Conservation (phyloP, 352 stramenopile species). For the Phytophthora tentaculata region DNA sequence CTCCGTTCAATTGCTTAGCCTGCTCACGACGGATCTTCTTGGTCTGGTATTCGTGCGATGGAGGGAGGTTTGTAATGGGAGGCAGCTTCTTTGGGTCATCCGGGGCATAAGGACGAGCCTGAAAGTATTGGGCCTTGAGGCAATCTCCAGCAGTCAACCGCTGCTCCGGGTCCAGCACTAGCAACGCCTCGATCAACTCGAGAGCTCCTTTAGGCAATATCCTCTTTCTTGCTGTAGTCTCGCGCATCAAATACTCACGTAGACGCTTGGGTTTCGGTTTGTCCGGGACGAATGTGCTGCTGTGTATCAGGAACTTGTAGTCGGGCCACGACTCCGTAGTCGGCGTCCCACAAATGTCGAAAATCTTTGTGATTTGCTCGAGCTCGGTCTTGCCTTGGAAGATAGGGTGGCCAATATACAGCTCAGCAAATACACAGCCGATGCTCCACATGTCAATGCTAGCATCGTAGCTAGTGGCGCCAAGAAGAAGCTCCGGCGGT, state of each 20-base stretch:
- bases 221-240: slow-evolving; percentile 74
- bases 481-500: slow-evolving; percentile 93
- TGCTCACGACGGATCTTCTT: slow-evolving; percentile 91
- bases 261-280: slow-evolving; percentile 74
- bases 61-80: slow-evolving; percentile 73
- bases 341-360: slow-evolving; percentile 87
- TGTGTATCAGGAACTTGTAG: slow-evolving; percentile 86
- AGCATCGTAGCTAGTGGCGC: slow-evolving; percentile 92
- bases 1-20: slow-evolving; percentile 69
- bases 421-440: slow-evolving; percentile 88
- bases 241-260: slow-evolving; percentile 75
- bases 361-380: slow-evolving; percentile 90
- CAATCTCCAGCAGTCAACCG: slow-evolving; percentile 93
- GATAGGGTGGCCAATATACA: slow-evolving; percentile 87
- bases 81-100: slow-evolving; percentile 68
- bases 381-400: slow-evolving; percentile 90
- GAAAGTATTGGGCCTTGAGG: slow-evolving; percentile 96
- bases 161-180: slow-evolving; percentile 95
- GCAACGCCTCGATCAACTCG: slow-evolving; percentile 93
- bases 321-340: slow-evolving; percentile 85
- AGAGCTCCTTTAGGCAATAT: slow-evolving; percentile 86
- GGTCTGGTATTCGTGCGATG: slow-evolving; percentile 89
- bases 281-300: slow-evolving; percentile 84
- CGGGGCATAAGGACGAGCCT: slow-evolving; percentile 65
- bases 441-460: slow-evolving; percentile 97